Percentiles rank a stretch among this genome's conserved stretches.
Evolutionary conservation across 176 grass and related monocot genomes (phyloP).

Genomic region (Eleusine indica): DNA sequence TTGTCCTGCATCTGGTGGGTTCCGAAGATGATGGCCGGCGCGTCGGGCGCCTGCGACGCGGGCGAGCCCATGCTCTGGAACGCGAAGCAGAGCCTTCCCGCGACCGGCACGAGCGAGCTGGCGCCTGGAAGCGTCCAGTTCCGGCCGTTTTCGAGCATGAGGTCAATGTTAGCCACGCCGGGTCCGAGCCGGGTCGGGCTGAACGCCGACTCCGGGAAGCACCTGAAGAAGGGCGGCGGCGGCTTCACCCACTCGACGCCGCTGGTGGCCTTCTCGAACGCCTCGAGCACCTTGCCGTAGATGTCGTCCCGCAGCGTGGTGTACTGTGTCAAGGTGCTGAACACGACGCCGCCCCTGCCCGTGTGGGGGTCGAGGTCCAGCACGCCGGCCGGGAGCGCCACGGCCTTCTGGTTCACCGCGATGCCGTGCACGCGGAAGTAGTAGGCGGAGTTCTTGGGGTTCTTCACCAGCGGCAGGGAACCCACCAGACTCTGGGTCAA

Average conservation of each 20-base stretch:
- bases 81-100: slow-evolving; percentile 9
- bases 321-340: slow-evolving; percentile 27
- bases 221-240: slow-evolving; percentile 2
- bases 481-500: background rate
- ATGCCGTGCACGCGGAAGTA: slow-evolving; percentile 45
- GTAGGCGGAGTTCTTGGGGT: slow-evolving; percentile 51
- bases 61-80: background rate
- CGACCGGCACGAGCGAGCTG: slow-evolving; percentile 35
- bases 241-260: background rate
- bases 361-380: background rate
- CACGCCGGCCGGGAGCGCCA: background rate
- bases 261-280: slow-evolving; percentile 14
- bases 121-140: slow-evolving; percentile 34
- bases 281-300: slow-evolving; percentile 21
- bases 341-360: slow-evolving; percentile 37
- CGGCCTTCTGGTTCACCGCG: slow-evolving; percentile 14
- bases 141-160: slow-evolving; percentile 30
- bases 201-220: slow-evolving; percentile 26
- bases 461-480: slow-evolving; percentile 25
- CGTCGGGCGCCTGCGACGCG: background rate
- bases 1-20: slow-evolving; percentile 37
- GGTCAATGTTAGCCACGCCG: slow-evolving; percentile 25
- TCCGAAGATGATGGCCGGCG: slow-evolving; percentile 44
- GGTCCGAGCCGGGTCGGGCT: slow-evolving; percentile 1
- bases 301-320: slow-evolving; percentile 31